Conservation (phyloP, 495 filamentous ascomycete species). For the Hypoxylon perforatum region DNA sequence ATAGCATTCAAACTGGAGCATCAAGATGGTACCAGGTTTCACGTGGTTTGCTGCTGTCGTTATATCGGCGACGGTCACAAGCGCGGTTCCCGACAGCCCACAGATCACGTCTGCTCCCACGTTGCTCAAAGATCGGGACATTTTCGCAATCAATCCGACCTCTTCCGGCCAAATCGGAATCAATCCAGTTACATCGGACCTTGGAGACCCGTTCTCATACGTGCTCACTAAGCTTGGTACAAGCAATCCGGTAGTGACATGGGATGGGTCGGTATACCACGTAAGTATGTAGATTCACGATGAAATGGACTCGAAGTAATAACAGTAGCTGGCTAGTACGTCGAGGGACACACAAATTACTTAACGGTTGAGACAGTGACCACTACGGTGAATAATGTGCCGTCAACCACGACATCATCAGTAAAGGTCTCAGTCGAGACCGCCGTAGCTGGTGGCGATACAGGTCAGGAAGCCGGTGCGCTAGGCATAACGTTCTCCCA, state of each 20-base stretch:
- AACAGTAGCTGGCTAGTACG: background rate
- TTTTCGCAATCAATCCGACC: background rate
- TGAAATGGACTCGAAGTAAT: background rate
- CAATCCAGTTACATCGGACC: constrained; percentile 1
- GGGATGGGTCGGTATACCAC: background rate
- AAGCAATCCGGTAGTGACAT: background rate
- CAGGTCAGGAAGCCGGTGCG: background rate
- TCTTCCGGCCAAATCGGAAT: background rate
- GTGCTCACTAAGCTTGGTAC: background rate
- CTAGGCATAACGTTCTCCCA: background rate
- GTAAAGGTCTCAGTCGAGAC: background rate
- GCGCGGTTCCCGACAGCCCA: background rate
- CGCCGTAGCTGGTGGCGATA: background rate
- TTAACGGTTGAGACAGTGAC: background rate
- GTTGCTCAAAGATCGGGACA: background rate
- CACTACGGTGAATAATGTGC: background rate
- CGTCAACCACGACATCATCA: background rate
- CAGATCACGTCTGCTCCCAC: background rate
- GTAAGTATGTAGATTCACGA: background rate
- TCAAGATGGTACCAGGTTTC: background rate
- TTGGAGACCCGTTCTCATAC: background rate
- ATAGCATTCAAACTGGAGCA: background rate
- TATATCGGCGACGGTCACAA: background rate
- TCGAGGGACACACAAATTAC: background rate
- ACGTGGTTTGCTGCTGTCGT: background rate